Percentiles rank a stretch among this genome's conserved stretches.
These are phyloP conservation scores for Tricholoma saponaceum DNA, from an alignment of 768 basidiomycete species.

Conservation along the genomic window DNA sequence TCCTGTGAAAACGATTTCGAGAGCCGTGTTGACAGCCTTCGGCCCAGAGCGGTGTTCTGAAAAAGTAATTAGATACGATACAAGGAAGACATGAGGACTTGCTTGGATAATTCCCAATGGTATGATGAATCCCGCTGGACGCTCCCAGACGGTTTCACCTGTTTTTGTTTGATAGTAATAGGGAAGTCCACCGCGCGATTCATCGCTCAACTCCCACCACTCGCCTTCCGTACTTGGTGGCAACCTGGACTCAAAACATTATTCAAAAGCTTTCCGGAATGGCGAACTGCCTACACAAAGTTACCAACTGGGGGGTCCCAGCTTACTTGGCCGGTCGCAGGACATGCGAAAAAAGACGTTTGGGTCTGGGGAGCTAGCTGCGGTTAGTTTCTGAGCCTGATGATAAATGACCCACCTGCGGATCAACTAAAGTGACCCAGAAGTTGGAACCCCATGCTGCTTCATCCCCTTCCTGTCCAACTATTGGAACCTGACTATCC, in stretches of 20 bases:
- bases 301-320: constrained; percentile 92
- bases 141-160: constrained; percentile 88
- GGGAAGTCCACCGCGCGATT: constrained; percentile 74
- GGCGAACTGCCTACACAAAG: constrained; percentile 63
- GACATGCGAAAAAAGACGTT: constrained; percentile 87
- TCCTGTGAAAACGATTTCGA: constrained; percentile 28
- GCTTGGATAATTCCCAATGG: constrained; percentile 88
- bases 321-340: constrained; percentile 85
- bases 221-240: constrained; percentile 84
- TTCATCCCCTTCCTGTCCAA: constrained; percentile 36
- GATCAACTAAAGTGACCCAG: constrained; percentile 93
- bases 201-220: constrained; percentile 95
- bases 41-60: constrained; percentile 70
- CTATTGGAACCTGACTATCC: constrained; percentile 15
- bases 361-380: constrained; percentile 35
- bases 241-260: constrained; percentile 42
- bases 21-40: constrained; percentile 55
- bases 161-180: constrained; percentile 96
- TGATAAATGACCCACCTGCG: constrained; percentile 52
- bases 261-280: constrained; percentile 8
- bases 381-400: not conserved
- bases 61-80: constrained; percentile 6
- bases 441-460: constrained; percentile 85
- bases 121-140: constrained; percentile 87
- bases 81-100: constrained; percentile 11